These are phyloP conservation scores for Talaromyces wortmannii DNA, from an alignment of 495 filamentous ascomycete species.

Conservation along the genomic window DNA sequence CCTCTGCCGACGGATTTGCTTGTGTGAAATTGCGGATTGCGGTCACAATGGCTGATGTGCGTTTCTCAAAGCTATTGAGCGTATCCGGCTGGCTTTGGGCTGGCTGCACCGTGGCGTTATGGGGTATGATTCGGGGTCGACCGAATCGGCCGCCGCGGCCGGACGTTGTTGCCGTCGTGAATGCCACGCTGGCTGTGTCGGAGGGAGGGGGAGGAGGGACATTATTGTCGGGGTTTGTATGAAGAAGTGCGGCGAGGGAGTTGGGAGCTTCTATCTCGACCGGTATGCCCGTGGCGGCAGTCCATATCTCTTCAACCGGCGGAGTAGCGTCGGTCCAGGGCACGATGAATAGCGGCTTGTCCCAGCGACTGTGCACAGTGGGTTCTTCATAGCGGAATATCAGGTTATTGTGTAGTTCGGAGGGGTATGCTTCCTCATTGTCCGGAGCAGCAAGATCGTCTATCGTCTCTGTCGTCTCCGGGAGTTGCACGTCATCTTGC, in stretches of 20 bases:
- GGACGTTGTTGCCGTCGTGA: slow-evolving; percentile 15
- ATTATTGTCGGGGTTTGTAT: slow-evolving; percentile 6
- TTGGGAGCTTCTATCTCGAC: slow-evolving; percentile 23
- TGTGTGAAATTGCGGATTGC: slow-evolving; percentile 58
- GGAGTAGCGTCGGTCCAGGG: slow-evolving; percentile 69
- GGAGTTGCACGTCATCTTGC: neutral
- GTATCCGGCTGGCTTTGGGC: slow-evolving; percentile 63
- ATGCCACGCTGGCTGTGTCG: slow-evolving; percentile 21
- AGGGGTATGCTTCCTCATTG: slow-evolving; percentile 51
- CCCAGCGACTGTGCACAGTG: slow-evolving; percentile 91
- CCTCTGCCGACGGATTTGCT: slow-evolving; percentile 29
- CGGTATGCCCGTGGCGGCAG: slow-evolving; percentile 50
- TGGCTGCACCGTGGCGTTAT: slow-evolving; percentile 74
- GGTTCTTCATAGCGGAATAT: slow-evolving; percentile 96
- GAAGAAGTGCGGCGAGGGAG: slow-evolving; percentile 10
- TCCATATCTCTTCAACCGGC: slow-evolving; percentile 69
- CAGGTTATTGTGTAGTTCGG: slow-evolving; percentile 79
- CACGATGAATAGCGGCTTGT: slow-evolving; percentile 87
- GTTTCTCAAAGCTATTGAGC: slow-evolving; percentile 77
- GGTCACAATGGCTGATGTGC: slow-evolving; percentile 74
- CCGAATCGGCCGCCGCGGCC: slow-evolving; percentile 8
- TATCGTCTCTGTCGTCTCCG: neutral
- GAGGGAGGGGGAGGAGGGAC: slow-evolving; percentile 16
- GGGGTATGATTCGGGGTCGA: slow-evolving; percentile 53
- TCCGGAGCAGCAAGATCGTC: slow-evolving; percentile 16